Percentiles rank a stretch among this genome's conserved stretches.
phyloP scores from a whole-genome alignment of 2,329 filamentous ascomycete genomes.

The Albophoma yamanashiensis region DNA sequence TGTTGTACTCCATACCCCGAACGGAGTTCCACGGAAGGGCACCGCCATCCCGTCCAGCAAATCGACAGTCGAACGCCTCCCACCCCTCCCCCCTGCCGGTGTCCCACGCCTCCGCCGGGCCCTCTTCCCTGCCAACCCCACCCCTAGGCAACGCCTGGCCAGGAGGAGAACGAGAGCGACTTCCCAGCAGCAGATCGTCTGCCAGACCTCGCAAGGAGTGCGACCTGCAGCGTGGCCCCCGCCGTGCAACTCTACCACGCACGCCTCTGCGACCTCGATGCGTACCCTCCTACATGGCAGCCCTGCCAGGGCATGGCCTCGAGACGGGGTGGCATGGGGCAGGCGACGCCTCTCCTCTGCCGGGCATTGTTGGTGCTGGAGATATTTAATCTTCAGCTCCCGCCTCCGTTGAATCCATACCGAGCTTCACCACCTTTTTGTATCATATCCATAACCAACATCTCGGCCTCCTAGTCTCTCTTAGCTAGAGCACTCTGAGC shows the following conservation, averaged over 20 bases:
- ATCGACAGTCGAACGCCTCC: neutral
- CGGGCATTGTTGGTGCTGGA: slow-evolving; percentile 7
- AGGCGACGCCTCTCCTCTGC: slow-evolving; percentile 1
- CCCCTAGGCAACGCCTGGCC: slow-evolving; percentile 1
- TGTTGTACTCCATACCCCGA: neutral
- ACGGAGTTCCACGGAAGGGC: neutral
- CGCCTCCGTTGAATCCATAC: slow-evolving; percentile 7
- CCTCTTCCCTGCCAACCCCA: neutral
- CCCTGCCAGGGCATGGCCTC: slow-evolving; percentile 1
- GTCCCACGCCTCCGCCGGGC: neutral
- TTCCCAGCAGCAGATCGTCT: slow-evolving; percentile 1
- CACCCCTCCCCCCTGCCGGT: neutral
- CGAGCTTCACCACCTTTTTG: neutral
- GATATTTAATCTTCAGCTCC: slow-evolving; percentile 20
- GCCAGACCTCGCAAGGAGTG: neutral
- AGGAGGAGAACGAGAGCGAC: neutral
- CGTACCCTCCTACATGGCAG: slow-evolving; percentile 1
- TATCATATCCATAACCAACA: neutral
- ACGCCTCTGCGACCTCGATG: neutral
- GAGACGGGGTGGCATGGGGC: slow-evolving; percentile 1
- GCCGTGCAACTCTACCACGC: slow-evolving; percentile 2
- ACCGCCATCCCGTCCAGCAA: slow-evolving; percentile 1
- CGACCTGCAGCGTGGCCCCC: slow-evolving; percentile 1
- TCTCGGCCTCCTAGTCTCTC: neutral
- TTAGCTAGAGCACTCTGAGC: neutral